Evolutionary conservation across 345 rosid species (phyloP), one percentile per base, ranked within the genome.

Genomic region (Capsella bursapastoris): DNA sequence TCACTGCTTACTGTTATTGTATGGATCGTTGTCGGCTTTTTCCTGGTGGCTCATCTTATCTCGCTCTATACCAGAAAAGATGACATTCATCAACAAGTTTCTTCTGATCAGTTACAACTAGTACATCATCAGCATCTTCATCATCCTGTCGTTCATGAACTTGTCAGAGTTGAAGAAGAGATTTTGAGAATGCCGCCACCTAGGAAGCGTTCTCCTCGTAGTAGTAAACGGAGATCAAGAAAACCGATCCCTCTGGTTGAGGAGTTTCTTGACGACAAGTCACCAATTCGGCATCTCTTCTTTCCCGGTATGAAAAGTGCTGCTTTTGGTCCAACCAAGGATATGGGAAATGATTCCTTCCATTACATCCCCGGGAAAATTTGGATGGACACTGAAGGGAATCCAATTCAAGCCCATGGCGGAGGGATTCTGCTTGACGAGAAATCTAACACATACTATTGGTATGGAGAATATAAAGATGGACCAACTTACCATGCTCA

Each of bases 401-500:
- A 82, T 65, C 97, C 96, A 37, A 91, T 94, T 72, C 98, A 94
- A 83, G 97, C 96, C 16, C 98, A 91, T 77, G 98, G 97, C 49
- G 97, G 96, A n/a, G 94, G 93, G 62, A 80, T 91, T 60, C 63
- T 93, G 4, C 87, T 74, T 22, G 94, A 93, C 44, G 83, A 83
- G 45, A 79, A 58, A 27, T 91, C 92, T 3, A 58, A 56, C 29
- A 89, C 82, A 3, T 88, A 93, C 80, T 93, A 84, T 66, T 93
- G 97, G 98, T 93, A 93, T 70, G 98, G 95, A 62, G 97, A 91
- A 74, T 91, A 87, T 73, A 93, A 93, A 82, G 94, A 94, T 77
- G 97, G 98, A 70, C 96, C 93, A 7, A 91, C 97, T 10, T 94
- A 90, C 68, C 90, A 82, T 70, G 84, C 87, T 68, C 88, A 89